These are phyloP conservation scores for Sanghuangporus baumii DNA, from an alignment of 1,284 basidiomycete species.

Conservation along the genomic window DNA sequence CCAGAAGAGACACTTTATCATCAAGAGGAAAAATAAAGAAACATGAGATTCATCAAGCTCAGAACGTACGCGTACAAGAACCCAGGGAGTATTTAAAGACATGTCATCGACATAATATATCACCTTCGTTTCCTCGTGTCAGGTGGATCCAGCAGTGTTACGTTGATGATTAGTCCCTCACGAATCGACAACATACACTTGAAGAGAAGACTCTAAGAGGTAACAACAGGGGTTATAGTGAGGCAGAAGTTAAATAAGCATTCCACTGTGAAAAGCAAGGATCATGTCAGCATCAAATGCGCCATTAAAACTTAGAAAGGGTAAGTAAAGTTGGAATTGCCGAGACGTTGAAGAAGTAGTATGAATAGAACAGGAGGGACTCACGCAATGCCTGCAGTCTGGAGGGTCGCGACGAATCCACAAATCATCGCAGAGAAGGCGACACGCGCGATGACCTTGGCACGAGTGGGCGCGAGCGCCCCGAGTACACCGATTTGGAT, in stretches of 20 bases:
- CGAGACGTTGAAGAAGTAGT: not conserved
- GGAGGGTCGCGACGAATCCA: conserved; percentile 22
- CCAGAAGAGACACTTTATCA: no score
- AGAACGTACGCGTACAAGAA: no score
- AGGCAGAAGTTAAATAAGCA: conserved; percentile 7
- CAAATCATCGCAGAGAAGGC: conserved; percentile 33
- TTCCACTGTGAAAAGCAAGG: conserved; percentile 7
- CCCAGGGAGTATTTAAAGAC: no score
- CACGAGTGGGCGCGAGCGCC: conserved; percentile 35
- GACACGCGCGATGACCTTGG: conserved; percentile 33
- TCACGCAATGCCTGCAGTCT: conserved; percentile 19
- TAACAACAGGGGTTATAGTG: not conserved
- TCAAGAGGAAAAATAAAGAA: no score
- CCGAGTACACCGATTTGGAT: conserved; percentile 88
- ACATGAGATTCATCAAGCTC: no score
- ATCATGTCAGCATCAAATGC: conserved; percentile 4
- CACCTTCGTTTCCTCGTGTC: no score
- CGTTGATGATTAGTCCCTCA: no score
- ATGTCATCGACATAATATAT: no score
- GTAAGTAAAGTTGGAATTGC: no score
- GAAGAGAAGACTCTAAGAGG: no score
- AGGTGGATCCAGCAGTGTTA: no score
- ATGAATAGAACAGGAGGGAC: not conserved
- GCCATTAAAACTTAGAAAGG: not conserved
- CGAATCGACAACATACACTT: no score